These are phyloP conservation scores for Melianthus villosus DNA, from an alignment of 441 rosid species.

Conservation along the genomic window DNA sequence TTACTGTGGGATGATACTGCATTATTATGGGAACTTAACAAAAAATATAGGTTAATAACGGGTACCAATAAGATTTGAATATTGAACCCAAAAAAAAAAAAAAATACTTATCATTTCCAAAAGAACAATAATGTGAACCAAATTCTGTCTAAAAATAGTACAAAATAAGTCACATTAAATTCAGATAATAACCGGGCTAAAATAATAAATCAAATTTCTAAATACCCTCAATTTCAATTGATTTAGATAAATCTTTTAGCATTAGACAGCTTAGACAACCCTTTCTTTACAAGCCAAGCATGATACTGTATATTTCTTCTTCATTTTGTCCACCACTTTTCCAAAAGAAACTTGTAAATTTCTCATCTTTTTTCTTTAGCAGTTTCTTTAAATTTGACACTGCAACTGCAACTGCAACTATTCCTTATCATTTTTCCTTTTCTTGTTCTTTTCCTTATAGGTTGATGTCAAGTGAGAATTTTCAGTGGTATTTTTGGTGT, in stretches of 20 bases:
- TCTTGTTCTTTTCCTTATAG: background rate
- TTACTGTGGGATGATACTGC: too few relatives aligned
- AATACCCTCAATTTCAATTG: background rate
- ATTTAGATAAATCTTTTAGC: too few relatives aligned
- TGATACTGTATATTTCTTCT: background rate
- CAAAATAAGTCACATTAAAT: background rate
- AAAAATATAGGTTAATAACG: background rate
- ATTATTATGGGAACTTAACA: too few relatives aligned
- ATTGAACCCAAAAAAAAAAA: too few relatives aligned
- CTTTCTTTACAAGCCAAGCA: background rate
- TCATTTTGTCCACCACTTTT: background rate
- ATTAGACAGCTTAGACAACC: background rate
- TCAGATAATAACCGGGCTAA: background rate
- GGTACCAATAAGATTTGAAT: background rate
- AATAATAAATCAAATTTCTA: background rate
- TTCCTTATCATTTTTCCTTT: background rate
- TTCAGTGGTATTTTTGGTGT: background rate
- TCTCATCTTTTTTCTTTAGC: background rate
- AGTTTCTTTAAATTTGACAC: background rate
- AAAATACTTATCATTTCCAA: background rate
- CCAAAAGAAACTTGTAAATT: background rate
- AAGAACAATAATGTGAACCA: background rate
- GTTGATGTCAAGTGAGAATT: background rate
- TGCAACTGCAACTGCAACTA: background rate
- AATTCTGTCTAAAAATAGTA: background rate